Conservation (phyloP, 345 rosid genomes). For the Hypericum perforatum region DNA sequence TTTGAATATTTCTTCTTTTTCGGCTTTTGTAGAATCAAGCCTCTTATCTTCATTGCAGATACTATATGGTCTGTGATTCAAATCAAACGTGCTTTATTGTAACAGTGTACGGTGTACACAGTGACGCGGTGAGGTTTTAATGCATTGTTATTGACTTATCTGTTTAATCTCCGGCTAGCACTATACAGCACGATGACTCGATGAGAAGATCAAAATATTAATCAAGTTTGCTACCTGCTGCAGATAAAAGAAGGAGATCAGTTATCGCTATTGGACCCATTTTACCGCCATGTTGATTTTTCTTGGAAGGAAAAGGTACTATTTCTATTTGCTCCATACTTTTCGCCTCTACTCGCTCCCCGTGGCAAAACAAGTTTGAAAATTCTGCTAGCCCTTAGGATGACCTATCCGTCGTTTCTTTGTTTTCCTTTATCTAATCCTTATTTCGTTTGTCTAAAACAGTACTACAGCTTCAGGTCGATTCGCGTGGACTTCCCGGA, state of each 20-base stretch:
- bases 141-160: slow-evolving; percentile 3
- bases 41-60: slow-evolving; percentile 25
- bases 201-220: too few species aligned
- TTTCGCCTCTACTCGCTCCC: background rate
- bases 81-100: slow-evolving; percentile 48
- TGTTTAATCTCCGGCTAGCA: background rate
- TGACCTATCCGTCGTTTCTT: background rate
- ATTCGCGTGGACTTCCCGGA: slow-evolving; percentile 58
- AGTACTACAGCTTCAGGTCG: slow-evolving; percentile 45
- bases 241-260: slow-evolving; percentile 72
- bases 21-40: background rate
- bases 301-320: slow-evolving; percentile 61
- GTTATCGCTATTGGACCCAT: slow-evolving; percentile 41
- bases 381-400: background rate
- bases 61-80: slow-evolving; percentile 55
- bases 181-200: too few species aligned
- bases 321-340: background rate
- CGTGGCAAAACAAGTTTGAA: background rate
- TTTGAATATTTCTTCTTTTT: background rate
- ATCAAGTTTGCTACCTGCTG: slow-evolving; percentile 1
- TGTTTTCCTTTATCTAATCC: slow-evolving; percentile 1
- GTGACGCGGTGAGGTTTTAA: slow-evolving; percentile 38
- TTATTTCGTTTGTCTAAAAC: slow-evolving; percentile 10
- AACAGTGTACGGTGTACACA: slow-evolving; percentile 42
- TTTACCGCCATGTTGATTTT: slow-evolving; percentile 28